Conservation (phyloP, 352 stramenopile species). For the Pythium plurisporium region DNA sequence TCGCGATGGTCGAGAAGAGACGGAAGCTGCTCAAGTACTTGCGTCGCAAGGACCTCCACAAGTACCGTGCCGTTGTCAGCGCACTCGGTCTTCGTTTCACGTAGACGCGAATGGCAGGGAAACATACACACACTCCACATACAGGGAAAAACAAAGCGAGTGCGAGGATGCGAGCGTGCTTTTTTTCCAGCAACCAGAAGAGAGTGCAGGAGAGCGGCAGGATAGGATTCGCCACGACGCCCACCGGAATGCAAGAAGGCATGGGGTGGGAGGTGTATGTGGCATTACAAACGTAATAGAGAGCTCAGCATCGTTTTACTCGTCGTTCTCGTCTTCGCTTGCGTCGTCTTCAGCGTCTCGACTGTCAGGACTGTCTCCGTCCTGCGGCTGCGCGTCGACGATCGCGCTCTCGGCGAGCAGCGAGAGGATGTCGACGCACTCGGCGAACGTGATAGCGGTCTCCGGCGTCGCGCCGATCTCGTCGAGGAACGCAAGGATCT, state of each 20-base stretch:
- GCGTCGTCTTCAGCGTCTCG: constrained; percentile 8
- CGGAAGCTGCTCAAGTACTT: constrained; percentile 86
- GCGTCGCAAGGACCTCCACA: constrained; percentile 72
- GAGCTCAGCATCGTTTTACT: too few relatives aligned
- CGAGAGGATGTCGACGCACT: constrained; percentile 85
- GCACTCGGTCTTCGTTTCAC: constrained; percentile 76
- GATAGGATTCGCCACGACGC: too few relatives aligned
- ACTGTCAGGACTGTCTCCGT: constrained; percentile 1
- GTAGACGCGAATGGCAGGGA: constrained; percentile 34
- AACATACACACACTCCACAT: not conserved
- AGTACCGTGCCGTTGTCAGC: constrained; percentile 74
- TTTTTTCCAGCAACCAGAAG: too few relatives aligned
- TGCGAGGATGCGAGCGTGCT: too few relatives aligned
- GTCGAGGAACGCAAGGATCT: constrained; percentile 52
- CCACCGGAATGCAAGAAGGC: too few relatives aligned
- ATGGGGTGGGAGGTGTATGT: too few relatives aligned
- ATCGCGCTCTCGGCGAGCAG: constrained; percentile 57
- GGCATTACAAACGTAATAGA: too few relatives aligned
- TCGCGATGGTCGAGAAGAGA: constrained; percentile 83
- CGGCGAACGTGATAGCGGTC: constrained; percentile 75
- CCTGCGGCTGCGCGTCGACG: constrained; percentile 11
- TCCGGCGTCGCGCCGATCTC: constrained; percentile 66
- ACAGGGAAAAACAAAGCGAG: not conserved
- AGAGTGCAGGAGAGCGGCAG: too few relatives aligned
- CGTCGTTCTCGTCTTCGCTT: constrained; percentile 12